Conservation (phyloP, 306 rosid genomes). For the Cajanus cajan region DNA sequence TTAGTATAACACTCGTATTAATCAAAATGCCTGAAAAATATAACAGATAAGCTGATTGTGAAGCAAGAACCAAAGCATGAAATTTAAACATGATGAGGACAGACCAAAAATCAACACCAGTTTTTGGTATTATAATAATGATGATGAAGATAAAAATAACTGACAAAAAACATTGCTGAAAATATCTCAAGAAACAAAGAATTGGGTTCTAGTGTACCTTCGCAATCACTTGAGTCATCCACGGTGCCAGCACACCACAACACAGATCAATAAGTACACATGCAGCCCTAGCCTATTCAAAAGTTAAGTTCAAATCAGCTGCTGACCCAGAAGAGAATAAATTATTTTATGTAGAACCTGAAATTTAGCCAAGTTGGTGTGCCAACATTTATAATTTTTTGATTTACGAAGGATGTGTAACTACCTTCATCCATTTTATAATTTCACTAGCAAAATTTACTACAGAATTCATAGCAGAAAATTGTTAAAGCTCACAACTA, state of each 20-base stretch:
- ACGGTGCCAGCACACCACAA: slow-evolving; percentile 75
- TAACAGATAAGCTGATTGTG: not conserved
- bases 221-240: slow-evolving; percentile 83
- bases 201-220: slow-evolving; percentile 58
- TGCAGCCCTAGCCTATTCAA: slow-evolving; percentile 83
- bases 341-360: slow-evolving; percentile 20
- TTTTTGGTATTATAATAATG: not conserved
- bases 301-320: slow-evolving; percentile 23
- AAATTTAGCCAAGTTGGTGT: slow-evolving; percentile 7
- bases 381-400: not conserved
- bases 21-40: not conserved
- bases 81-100: not conserved
- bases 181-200: not conserved
- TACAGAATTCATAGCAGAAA: too few species aligned
- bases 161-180: not conserved
- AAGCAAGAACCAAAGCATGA: slow-evolving; percentile 3
- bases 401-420: not conserved
- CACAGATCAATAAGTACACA: slow-evolving; percentile 87
- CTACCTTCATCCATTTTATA: not conserved
- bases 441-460: not conserved
- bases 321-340: slow-evolving; percentile 17
- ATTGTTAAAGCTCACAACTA: too few species aligned
- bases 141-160: not conserved
- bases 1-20: not conserved
- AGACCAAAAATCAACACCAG: slow-evolving; percentile 12